phyloP scores from a whole-genome alignment of 768 basidiomycete species.

The Kwoniella sp. region DNA sequence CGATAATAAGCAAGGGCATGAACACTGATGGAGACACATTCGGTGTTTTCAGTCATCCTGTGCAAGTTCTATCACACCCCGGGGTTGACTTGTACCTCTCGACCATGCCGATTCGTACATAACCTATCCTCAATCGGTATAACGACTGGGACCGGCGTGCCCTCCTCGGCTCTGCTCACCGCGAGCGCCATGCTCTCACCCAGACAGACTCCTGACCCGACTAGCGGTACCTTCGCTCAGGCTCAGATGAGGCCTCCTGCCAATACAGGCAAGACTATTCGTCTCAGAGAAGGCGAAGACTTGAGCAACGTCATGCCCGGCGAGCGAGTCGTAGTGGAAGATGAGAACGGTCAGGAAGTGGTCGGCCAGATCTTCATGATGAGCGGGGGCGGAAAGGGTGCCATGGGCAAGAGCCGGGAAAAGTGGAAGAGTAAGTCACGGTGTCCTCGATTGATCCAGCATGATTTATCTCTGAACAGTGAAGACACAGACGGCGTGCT shows the following conservation, averaged over 20 bases:
- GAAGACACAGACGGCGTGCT: no score
- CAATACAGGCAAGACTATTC: conserved; percentile 11
- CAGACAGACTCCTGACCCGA: conserved; percentile 31
- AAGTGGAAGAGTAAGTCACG: conserved; percentile 53
- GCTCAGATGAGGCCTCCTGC: conserved; percentile 30
- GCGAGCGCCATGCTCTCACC: conserved; percentile 6
- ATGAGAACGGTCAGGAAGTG: conserved; percentile 39
- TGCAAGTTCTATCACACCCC: conserved; percentile 56
- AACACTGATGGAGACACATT: neutral
- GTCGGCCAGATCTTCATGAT: conserved; percentile 50
- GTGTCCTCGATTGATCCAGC: neutral
- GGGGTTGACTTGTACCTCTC: conserved; percentile 53
- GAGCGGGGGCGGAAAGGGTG: conserved; percentile 54
- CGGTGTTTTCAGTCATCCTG: conserved; percentile 39
- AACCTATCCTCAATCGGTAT: conserved; percentile 27
- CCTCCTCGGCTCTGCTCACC: neutral
- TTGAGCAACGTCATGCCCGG: conserved; percentile 29
- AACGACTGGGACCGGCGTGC: neutral
- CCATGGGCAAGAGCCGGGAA: conserved; percentile 44
- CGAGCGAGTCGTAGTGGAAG: conserved; percentile 35
- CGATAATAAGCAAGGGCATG: neutral
- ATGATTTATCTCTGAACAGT: no score
- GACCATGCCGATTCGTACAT: conserved; percentile 56
- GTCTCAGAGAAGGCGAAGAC: conserved; percentile 18
- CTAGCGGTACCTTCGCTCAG: conserved; percentile 45